These are phyloP conservation scores for Tubosaeta brunneosetosa DNA, from an alignment of 768 basidiomycete genomes.

Conservation along the genomic window DNA sequence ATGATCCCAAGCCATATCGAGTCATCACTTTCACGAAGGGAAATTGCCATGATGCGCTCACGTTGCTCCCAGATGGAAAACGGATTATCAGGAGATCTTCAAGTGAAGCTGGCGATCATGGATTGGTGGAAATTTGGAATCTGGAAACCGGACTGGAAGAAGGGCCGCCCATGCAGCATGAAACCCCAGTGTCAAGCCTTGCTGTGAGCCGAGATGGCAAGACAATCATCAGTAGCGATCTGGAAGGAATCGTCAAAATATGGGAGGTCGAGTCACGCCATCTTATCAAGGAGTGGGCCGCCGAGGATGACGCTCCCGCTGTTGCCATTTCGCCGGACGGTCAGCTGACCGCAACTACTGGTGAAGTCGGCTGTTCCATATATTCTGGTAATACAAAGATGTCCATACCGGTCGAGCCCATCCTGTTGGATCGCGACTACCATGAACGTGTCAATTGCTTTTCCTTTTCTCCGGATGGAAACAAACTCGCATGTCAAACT, in stretches of 20 bases:
- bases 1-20: too few species aligned
- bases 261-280: not conserved
- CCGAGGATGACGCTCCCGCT: too few species aligned
- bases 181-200: not conserved
- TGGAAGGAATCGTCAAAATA: not conserved
- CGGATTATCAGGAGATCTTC: not conserved
- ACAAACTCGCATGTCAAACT: not conserved
- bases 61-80: not conserved
- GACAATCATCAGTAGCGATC: not conserved
- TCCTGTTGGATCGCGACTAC: too few species aligned
- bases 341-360: too few species aligned
- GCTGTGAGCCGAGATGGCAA: not conserved
- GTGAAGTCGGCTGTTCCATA: too few species aligned
- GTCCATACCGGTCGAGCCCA: too few species aligned
- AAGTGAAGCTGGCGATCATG: not conserved
- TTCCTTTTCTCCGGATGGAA: not conserved
- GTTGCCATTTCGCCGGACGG: constrained; percentile 1
- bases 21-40: too few species aligned
- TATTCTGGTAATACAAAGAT: too few species aligned
- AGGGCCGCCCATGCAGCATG: not conserved
- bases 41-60: not conserved
- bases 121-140: not conserved
- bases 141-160: not conserved
- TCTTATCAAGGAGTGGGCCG: not conserved
- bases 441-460: too few species aligned